These are phyloP conservation scores for Crithidia sp. DNA, from an alignment of 208 protist species.

Conservation along the genomic window DNA sequence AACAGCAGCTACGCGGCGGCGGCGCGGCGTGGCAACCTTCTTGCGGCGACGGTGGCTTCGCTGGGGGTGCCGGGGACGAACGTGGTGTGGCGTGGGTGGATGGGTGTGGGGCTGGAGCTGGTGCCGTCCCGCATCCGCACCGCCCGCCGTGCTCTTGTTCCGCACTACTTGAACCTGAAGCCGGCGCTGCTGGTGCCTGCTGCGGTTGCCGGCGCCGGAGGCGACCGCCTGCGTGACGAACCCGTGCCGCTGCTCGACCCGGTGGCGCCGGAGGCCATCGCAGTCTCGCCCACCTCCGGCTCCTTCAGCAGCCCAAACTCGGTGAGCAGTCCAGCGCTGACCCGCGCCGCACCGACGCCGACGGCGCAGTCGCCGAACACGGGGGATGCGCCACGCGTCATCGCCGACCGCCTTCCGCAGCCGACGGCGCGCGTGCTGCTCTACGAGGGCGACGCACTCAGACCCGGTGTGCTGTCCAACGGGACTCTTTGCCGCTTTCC, in stretches of 20 bases:
- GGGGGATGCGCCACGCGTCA: not conserved
- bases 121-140: conserved; percentile 66
- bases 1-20: conserved; percentile 9
- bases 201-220: not conserved
- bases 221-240: not conserved
- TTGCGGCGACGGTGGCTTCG: conserved; percentile 17
- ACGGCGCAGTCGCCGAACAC: conserved; percentile 18
- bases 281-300: conserved; percentile 1
- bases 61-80: conserved; percentile 7
- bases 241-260: conserved; percentile 19
- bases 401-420: conserved; percentile 23
- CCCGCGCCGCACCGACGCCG: not conserved
- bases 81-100: conserved; percentile 39
- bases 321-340: not conserved
- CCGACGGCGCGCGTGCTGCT: conserved; percentile 50
- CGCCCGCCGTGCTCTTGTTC: conserved; percentile 50
- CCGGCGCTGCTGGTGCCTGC: conserved; percentile 13
- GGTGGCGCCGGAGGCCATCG: conserved; percentile 24
- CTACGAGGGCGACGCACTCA: conserved; percentile 62
- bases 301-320: conserved; percentile 18
- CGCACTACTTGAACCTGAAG: conserved; percentile 48
- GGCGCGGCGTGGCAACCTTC: conserved; percentile 11
- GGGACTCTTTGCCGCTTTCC: conserved; percentile 60
- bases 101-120: conserved; percentile 67
- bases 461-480: conserved; percentile 57